These are phyloP conservation scores for Termitomyces bulborhizus DNA, from an alignment of 768 basidiomycete species.

Conservation along the genomic window DNA sequence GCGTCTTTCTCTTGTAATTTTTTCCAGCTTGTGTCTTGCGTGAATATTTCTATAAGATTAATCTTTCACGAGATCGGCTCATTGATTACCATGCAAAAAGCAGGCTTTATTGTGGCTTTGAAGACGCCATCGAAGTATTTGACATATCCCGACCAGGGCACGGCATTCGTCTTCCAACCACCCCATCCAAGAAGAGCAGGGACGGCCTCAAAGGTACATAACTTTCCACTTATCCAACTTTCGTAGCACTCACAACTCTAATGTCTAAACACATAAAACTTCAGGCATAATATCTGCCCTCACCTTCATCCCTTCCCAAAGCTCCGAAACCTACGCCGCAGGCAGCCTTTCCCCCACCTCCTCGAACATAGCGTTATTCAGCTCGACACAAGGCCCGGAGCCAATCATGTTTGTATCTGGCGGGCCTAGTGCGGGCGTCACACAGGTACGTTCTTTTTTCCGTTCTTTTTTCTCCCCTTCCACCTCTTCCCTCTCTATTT, in stretches of 20 bases:
- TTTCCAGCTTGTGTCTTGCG: too few relatives aligned
- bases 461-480: too few relatives aligned
- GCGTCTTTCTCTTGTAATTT: neutral
- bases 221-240: too few relatives aligned
- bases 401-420: slow-evolving; percentile 63
- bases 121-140: slow-evolving; percentile 24
- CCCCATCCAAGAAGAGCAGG: slow-evolving; percentile 30
- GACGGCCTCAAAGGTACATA: slow-evolving; percentile 79
- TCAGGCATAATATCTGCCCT: slow-evolving; percentile 83
- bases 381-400: slow-evolving; percentile 46
- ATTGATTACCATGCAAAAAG: neutral
- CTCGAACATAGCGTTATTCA: slow-evolving; percentile 61
- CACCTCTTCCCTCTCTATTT: neutral
- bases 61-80: neutral
- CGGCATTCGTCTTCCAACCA: slow-evolving; percentile 18
- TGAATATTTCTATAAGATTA: too few relatives aligned
- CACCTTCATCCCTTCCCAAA: slow-evolving; percentile 63
- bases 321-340: slow-evolving; percentile 68
- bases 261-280: too few relatives aligned
- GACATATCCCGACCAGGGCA: slow-evolving; percentile 17
- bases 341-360: slow-evolving; percentile 59
- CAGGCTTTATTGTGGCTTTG: slow-evolving; percentile 22
- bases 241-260: too few relatives aligned
- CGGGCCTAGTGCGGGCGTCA: slow-evolving; percentile 43
- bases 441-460: slow-evolving; percentile 42